Percentiles rank a stretch among this genome's conserved stretches.
phyloP scores from a whole-genome alignment of 345 rosid genomes.

The Acer saccharum region DNA sequence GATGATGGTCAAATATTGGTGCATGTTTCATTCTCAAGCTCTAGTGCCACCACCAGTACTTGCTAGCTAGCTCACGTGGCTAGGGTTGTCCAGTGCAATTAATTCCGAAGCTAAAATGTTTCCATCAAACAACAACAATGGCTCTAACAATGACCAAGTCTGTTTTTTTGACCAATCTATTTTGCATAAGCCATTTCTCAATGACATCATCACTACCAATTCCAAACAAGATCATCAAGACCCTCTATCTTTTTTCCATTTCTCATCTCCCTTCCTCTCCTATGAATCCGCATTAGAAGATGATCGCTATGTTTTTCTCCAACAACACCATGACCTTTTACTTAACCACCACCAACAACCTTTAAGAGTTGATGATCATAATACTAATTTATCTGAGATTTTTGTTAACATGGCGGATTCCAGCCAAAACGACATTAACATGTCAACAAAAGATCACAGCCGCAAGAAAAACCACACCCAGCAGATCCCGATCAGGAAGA shows the following conservation, averaged over 20 bases:
- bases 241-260: slow-evolving; percentile 34
- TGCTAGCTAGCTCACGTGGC: slow-evolving; percentile 8
- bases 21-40: slow-evolving; percentile 31
- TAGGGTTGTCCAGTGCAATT: slow-evolving; percentile 33
- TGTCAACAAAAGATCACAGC: slow-evolving; percentile 1
- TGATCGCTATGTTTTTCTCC: slow-evolving; percentile 29
- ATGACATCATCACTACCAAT: slow-evolving; percentile 27
- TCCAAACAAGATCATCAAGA: slow-evolving; percentile 33
- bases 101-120: slow-evolving; percentile 40
- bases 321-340: slow-evolving; percentile 33
- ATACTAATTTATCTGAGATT: slow-evolving; percentile 25
- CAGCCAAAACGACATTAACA: slow-evolving; percentile 2
- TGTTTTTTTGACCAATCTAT: slow-evolving; percentile 37
- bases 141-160: slow-evolving; percentile 32
- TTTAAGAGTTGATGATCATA: slow-evolving; percentile 17
- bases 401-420: slow-evolving; percentile 34
- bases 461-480: not conserved
- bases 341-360: slow-evolving; percentile 29
- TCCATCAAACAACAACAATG: slow-evolving; percentile 31
- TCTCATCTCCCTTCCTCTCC: slow-evolving; percentile 52
- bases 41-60: slow-evolving; percentile 8
- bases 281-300: slow-evolving; percentile 37
- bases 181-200: slow-evolving; percentile 31
- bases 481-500: slow-evolving; percentile 29
- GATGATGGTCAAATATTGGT: not conserved